Conservation (phyloP, 768 basidiomycete species). For the Gelatoporia subvermispora region DNA sequence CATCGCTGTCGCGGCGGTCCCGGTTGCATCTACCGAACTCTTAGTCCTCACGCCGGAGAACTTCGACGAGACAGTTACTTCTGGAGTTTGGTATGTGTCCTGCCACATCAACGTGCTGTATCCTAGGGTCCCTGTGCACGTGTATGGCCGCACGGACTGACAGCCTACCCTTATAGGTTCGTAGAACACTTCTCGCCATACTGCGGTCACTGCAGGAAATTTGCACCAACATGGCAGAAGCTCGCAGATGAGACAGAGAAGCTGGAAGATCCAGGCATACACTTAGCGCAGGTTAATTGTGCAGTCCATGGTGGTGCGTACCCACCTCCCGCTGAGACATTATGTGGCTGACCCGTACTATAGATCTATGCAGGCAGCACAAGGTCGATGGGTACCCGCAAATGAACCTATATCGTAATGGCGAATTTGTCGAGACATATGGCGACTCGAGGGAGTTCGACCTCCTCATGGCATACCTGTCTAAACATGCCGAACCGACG, state of each 20-base stretch:
- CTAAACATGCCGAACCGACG: constrained; percentile 33
- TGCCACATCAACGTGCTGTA: not conserved
- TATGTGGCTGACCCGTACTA: not conserved
- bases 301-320: constrained; percentile 68
- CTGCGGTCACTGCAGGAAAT: constrained; percentile 73
- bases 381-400: constrained; percentile 69
- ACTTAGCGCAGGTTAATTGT: constrained; percentile 81
- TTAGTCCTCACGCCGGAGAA: constrained; percentile 50
- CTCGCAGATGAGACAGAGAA: constrained; percentile 50
- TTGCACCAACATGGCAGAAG: constrained; percentile 79
- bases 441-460: constrained; percentile 48
- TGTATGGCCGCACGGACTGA: too few species aligned
- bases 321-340: not conserved
- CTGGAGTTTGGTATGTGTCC: constrained; percentile 55
- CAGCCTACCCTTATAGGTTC: constrained; percentile 39
- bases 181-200: constrained; percentile 87
- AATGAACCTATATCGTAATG: constrained; percentile 68
- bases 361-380: constrained; percentile 80
- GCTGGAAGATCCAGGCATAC: constrained; percentile 45
- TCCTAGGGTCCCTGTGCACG: not conserved
- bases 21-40: constrained; percentile 21
- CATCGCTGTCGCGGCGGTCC: constrained; percentile 18
- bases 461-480: constrained; percentile 52
- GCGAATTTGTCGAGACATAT: constrained; percentile 55
- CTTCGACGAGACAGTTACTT: constrained; percentile 46